Evolutionary conservation across 78 protist species (phyloP), one percentile per base, ranked within the genome.

Genomic region (Pigoraptor vietnamica): DNA sequence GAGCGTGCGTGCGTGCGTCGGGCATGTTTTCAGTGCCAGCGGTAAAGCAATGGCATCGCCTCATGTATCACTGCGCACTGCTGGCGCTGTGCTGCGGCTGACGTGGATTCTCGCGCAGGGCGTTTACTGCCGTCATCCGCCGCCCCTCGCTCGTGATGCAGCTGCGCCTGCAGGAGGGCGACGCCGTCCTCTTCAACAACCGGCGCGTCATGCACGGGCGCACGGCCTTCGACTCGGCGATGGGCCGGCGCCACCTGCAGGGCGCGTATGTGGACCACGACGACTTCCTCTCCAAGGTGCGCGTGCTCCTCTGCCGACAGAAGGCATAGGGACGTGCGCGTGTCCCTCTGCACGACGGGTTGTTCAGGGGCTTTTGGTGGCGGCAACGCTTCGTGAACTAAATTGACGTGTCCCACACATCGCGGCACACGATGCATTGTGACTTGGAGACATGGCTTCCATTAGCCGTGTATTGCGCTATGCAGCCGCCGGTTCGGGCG

Each of bases 191-290:
- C 40, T 95, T 95, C 92, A 93, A 89, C 92, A 93, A 95, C 94
- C 79, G 96, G 39, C 86, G 96, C 32, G 37, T 92, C 86, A 89
- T 95, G 38, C 96, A 95, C 90, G 94, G 93, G 38, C 39, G 96
- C 39, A 39, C 81, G 0, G 25, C 40, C 48, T 91, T 91, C 81
- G 89, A 86, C n/a, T 21, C 89, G 36, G 14, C 36, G 37, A n/a
- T 2, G 2, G 90, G 93, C 37, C 32, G 6, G 23, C 32, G 93
- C n/a, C 82, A 86, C 39, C 40, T 91, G 35, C 88, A 86, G 24
- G 93, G 93, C 33, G 1, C 81, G 25, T 91, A 91, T 24, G 81
- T 91, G 24, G 90, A 86, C 36, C 39, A 1, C 37, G 93, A 91
- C 36, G 93, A 91, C 37, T 82, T 86, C 84, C 36, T 34, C 40